These are phyloP conservation scores for Plasmodium knowlesi DNA, from an alignment of 169 alveolate genomes.

Conservation along the genomic window DNA sequence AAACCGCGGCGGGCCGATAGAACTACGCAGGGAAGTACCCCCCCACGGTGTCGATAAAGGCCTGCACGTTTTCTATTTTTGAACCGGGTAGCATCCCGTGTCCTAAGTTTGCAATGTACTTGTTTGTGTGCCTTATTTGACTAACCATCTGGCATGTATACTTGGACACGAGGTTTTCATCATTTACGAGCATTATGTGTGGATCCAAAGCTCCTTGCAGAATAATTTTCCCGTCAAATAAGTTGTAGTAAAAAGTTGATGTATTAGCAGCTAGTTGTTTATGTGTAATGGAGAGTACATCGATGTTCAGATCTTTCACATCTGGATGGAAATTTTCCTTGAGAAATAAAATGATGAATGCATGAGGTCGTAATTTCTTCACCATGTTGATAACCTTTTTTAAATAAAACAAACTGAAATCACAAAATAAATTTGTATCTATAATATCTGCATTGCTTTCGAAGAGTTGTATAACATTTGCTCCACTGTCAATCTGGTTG, in stretches of 20 bases:
- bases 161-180: constrained; percentile 2
- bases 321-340: constrained; percentile 45
- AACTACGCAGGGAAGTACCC: neutral
- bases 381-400: constrained; percentile 26
- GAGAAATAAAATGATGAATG: constrained; percentile 31
- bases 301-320: constrained; percentile 10
- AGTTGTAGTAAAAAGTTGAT: neutral
- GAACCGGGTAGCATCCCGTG: constrained; percentile 79
- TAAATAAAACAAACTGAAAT: constrained; percentile 65
- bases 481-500: constrained; percentile 86
- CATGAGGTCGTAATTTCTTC: constrained; percentile 28
- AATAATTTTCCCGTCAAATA: constrained; percentile 44
- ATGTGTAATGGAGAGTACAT: constrained; percentile 52
- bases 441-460: constrained; percentile 76
- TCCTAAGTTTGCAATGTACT: constrained; percentile 60
- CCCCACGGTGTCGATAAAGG: constrained; percentile 28
- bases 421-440: constrained; percentile 65
- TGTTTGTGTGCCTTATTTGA: constrained; percentile 11
- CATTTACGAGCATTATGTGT: constrained; percentile 22
- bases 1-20: neutral
- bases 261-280: constrained; percentile 8
- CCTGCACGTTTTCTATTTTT: constrained; percentile 60
- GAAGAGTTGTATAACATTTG: constrained; percentile 84
- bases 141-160: constrained; percentile 4
- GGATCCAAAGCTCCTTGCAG: constrained; percentile 72